phyloP scores from a whole-genome alignment of 768 basidiomycete species.

The Lactarius tabidus region DNA sequence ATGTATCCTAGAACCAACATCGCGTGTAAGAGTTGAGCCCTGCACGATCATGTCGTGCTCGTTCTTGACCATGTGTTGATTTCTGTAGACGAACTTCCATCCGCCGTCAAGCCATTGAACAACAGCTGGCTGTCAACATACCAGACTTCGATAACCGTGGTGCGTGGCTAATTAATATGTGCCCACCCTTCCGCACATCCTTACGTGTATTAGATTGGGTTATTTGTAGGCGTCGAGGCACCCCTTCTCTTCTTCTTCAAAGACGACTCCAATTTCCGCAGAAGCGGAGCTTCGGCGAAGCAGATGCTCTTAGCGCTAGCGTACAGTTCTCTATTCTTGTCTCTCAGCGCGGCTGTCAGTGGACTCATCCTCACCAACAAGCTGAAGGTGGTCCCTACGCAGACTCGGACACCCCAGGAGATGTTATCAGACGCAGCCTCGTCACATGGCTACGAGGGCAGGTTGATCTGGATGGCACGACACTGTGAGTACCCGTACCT shows the following conservation, averaged over 20 bases:
- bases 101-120: slow-evolving; percentile 15
- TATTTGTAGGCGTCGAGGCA: slow-evolving; percentile 14
- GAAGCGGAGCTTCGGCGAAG: background rate
- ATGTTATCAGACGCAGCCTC: background rate
- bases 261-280: background rate
- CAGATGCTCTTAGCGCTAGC: slow-evolving; percentile 19
- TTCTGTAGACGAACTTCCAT: slow-evolving; percentile 19
- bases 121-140: slow-evolving; percentile 20
- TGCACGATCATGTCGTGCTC: too few species aligned
- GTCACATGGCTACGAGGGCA: slow-evolving; percentile 8
- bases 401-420: slow-evolving; percentile 9
- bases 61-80: too few species aligned
- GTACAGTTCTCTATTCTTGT: slow-evolving; percentile 22
- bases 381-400: slow-evolving; percentile 16
- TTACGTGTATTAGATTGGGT: slow-evolving; percentile 3
- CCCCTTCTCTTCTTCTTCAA: slow-evolving; percentile 18
- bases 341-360: slow-evolving; percentile 18
- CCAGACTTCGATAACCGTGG: slow-evolving; percentile 17
- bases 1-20: too few species aligned
- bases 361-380: slow-evolving; percentile 22
- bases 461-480: slow-evolving; percentile 13
- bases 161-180: slow-evolving; percentile 2
- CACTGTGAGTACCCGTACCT: slow-evolving; percentile 17
- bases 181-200: background rate
- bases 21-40: too few species aligned